Percentiles rank a stretch among this genome's conserved stretches.
Conservation (phyloP, 371 early-diverging fungal species). For the Mucor ambiguus region DNA sequence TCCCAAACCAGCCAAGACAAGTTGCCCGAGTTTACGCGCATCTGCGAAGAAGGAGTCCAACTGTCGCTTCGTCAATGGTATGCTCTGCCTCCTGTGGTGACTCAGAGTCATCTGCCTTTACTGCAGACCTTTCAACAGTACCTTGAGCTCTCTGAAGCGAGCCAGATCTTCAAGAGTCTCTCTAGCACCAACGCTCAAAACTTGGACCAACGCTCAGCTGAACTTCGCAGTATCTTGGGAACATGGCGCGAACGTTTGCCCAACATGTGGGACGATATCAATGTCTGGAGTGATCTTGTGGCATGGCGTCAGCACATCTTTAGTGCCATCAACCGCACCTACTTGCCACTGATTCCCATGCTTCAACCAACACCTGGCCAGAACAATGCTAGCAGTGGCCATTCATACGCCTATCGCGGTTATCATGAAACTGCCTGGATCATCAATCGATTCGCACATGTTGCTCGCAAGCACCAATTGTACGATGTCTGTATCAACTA, state of each 20-base stretch:
- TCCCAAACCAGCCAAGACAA: slow-evolving; percentile 68
- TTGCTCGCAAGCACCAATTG: slow-evolving; percentile 95
- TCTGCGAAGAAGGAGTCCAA: slow-evolving; percentile 91
- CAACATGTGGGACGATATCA: slow-evolving; percentile 96
- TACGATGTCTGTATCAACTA: slow-evolving; percentile 93
- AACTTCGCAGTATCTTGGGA: slow-evolving; percentile 86
- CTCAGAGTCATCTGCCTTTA: slow-evolving; percentile 84
- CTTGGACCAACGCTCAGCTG: slow-evolving; percentile 81
- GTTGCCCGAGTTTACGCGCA: slow-evolving; percentile 72
- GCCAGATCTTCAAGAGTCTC: slow-evolving; percentile 84
- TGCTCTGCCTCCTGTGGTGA: slow-evolving; percentile 79
- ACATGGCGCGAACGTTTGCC: slow-evolving; percentile 99
- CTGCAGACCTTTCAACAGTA: slow-evolving; percentile 94
- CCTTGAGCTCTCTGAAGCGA: slow-evolving; percentile 93
- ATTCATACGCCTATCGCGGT: slow-evolving; percentile 94
- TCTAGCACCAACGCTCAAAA: slow-evolving; percentile 76
- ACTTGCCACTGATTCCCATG: slow-evolving; percentile 83
- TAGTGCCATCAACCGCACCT: slow-evolving; percentile 93
- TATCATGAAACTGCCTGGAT: slow-evolving; percentile 99
- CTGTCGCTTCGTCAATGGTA: slow-evolving; percentile 85
- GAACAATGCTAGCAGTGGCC: slow-evolving; percentile 61
- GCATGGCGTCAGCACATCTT: slow-evolving; percentile 99
- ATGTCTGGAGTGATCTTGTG: slow-evolving; percentile 97
- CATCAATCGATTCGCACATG: slow-evolving; percentile 99
- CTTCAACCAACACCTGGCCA: slow-evolving; percentile 54